These are phyloP conservation scores for Quercus aquifolioides DNA, from an alignment of 306 rosid species.

Conservation along the genomic window DNA sequence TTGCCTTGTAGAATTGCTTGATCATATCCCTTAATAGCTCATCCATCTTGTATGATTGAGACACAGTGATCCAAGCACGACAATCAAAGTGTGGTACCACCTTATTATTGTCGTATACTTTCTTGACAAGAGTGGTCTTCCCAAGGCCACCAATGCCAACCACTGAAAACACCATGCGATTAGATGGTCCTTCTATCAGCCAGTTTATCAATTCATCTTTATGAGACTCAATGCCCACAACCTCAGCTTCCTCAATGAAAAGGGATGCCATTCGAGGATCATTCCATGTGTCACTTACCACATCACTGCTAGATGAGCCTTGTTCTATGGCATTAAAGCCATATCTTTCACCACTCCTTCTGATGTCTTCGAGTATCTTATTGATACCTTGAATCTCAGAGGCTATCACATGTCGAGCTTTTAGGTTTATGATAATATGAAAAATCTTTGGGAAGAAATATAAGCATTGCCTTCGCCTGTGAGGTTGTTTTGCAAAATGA, in stretches of 20 bases:
- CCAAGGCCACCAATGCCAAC: neutral
- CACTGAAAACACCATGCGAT: too few relatives aligned
- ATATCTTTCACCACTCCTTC: neutral
- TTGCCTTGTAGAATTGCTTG: too few relatives aligned
- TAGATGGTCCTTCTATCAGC: too few relatives aligned
- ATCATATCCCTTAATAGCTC: neutral
- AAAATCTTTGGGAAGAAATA: too few relatives aligned
- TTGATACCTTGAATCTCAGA: neutral
- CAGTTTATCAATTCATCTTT: neutral
- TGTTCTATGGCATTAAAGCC: neutral
- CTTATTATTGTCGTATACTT: neutral
- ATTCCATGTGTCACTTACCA: too few relatives aligned
- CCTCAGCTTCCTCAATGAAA: neutral
- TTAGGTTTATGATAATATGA: too few relatives aligned
- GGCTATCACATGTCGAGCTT: neutral
- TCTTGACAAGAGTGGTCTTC: slow-evolving; percentile 9
- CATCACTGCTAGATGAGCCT: too few relatives aligned
- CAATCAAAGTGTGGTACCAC: neutral
- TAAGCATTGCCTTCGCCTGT: neutral
- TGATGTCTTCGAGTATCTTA: neutral
- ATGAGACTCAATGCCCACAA: neutral
- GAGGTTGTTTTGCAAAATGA: neutral
- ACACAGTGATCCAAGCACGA: slow-evolving; percentile 12
- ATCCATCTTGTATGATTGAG: neutral
- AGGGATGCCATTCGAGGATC: neutral